phyloP scores from a whole-genome alignment of 208 protist genomes.

The Leishmania gerbilli region DNA sequence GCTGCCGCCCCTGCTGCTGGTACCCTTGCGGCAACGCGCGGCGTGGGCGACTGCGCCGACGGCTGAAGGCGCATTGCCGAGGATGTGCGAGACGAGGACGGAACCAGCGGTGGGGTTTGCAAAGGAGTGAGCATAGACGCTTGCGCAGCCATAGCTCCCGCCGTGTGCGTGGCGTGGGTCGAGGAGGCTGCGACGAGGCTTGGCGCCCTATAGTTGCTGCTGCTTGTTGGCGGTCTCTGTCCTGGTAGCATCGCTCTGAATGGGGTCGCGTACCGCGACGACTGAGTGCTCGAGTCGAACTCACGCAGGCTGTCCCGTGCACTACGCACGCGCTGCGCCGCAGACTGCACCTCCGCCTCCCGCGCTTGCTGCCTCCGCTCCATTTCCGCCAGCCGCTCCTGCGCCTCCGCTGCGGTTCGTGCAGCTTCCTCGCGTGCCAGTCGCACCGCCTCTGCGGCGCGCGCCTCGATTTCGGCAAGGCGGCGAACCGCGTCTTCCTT shows the following conservation, averaged over 20 bases:
- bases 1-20: background rate
- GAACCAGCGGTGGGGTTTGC: conserved; percentile 25
- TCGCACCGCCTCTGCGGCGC: conserved; percentile 46
- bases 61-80: background rate
- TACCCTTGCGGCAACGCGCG: background rate
- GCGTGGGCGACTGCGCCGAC: background rate
- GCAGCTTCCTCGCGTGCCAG: conserved; percentile 41
- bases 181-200: conserved; percentile 8
- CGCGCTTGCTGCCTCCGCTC: conserved; percentile 45
- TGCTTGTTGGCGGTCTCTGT: background rate
- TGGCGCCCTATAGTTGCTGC: background rate
- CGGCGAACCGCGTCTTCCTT: conserved; percentile 35
- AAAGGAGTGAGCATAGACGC: background rate
- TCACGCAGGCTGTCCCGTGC: conserved; percentile 32
- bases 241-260: background rate
- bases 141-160: background rate
- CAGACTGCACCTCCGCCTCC: conserved; percentile 40
- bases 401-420: conserved; percentile 33
- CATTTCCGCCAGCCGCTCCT: conserved; percentile 50
- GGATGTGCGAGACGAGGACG: conserved; percentile 6
- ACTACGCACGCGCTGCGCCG: conserved; percentile 30
- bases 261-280: conserved; percentile 25
- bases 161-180: background rate
- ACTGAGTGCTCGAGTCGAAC: conserved; percentile 29
- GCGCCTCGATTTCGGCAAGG: conserved; percentile 40